These are phyloP conservation scores for Mariannaea elegans DNA, from an alignment of 2,329 filamentous ascomycete species.

Conservation along the genomic window DNA sequence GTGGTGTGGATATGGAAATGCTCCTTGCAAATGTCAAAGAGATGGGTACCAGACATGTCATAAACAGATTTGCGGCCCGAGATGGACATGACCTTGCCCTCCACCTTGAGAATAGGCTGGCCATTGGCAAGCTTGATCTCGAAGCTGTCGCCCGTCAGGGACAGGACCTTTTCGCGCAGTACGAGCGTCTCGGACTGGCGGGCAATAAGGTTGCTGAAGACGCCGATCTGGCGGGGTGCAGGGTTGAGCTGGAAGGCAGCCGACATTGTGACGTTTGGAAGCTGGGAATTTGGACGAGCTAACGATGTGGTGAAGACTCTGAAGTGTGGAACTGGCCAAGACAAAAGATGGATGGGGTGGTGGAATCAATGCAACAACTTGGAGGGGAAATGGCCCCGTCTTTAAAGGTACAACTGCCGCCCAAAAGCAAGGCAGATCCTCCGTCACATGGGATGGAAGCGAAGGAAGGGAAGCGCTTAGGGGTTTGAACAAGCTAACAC, in stretches of 20 bases:
- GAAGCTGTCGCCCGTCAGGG: conserved; percentile 71
- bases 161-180: conserved; percentile 69
- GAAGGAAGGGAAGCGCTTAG: background rate
- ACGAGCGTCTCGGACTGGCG: conserved; percentile 58
- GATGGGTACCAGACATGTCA: conserved; percentile 61
- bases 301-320: no score
- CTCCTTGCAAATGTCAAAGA: conserved; percentile 68
- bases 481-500: background rate
- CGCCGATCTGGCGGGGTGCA: conserved; percentile 46
- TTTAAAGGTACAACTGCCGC: background rate
- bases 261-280: background rate
- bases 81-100: conserved; percentile 63
- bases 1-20: conserved; percentile 59
- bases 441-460: background rate
- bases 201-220: conserved; percentile 52
- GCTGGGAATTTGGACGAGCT: no score
- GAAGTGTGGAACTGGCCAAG: no score
- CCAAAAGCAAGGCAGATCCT: no score
- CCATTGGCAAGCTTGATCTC: conserved; percentile 66
- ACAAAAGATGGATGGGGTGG: no score
- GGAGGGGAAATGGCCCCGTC: no score
- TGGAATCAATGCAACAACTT: no score
- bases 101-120: conserved; percentile 62
- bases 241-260: conserved; percentile 39
- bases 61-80: conserved; percentile 64